Evolutionary conservation across 257 asterid genomes (phyloP).

Genomic region (Solanum bulbocastanum): DNA sequence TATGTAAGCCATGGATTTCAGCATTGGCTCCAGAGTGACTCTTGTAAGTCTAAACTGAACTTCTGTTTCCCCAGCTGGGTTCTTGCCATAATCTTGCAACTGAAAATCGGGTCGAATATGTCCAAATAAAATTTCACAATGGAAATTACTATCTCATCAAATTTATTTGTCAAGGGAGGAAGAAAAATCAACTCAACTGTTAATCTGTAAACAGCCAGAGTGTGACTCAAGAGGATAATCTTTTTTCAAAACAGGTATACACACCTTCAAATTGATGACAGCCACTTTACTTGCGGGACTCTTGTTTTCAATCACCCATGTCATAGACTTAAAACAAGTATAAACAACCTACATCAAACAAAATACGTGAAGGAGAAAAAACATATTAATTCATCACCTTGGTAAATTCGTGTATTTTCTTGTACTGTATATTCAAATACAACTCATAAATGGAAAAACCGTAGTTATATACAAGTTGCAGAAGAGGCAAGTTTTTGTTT

Average conservation of each 20-base stretch:
- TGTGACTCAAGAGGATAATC: background rate
- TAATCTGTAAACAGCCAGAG: background rate
- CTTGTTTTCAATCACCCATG: slow-evolving; percentile 56
- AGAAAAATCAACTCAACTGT: background rate
- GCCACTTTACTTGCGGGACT: slow-evolving; percentile 50
- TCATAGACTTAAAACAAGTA: slow-evolving; percentile 69
- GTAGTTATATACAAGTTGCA: background rate
- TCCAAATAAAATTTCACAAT: slow-evolving; percentile 13
- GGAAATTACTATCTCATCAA: background rate
- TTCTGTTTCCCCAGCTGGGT: slow-evolving; percentile 56
- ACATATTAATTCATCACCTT: background rate
- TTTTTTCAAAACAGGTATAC: background rate
- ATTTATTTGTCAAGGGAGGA: background rate
- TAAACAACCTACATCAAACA: slow-evolving; percentile 44
- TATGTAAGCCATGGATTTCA: slow-evolving; percentile 70
- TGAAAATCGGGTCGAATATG: slow-evolving; percentile 19
- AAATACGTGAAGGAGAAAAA: background rate
- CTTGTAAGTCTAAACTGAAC: slow-evolving; percentile 73
- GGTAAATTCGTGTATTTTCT: background rate
- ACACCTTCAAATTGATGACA: slow-evolving; percentile 64
- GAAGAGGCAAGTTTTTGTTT: background rate
- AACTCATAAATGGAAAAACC: background rate
- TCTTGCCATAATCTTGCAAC: slow-evolving; percentile 72
- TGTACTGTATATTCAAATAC: background rate
- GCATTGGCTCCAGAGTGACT: slow-evolving; percentile 69